Base-by-base conservation (phyloP, 2,329 filamentous ascomycete species). In the Whalleya microplaca region DNA sequence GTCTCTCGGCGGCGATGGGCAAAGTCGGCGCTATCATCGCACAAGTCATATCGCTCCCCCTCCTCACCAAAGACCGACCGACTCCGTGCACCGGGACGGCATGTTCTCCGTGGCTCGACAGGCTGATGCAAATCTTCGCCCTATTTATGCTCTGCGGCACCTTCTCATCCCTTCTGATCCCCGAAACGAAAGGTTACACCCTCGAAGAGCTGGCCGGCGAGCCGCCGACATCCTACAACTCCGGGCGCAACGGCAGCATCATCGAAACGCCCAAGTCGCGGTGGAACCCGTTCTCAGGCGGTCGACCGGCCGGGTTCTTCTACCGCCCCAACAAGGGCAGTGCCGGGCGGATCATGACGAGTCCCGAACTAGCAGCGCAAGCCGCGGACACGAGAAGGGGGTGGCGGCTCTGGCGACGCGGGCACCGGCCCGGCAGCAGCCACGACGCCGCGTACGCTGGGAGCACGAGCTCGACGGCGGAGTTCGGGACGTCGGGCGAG, bases 141-240 rank as follows among this genome's bases (percentile, higher is more conserved):
- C 78, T 91, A 9, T 92, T 94, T 78, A 93, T 92, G 90, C 78
- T 93, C 5, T 81, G 83, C 49, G 91, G 91, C 37, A 82, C 84
- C 45, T 73, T 91, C 45, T 84, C 85, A 2, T 86, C 87, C 1
- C 76, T 92, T 2, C 75, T 94, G n/a, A 86, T 93, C 20, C 89
- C 89, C 0, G 90, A 92, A 75, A 92, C 88, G 0, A 92, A 89
- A 76, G 82, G 88, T 1, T 80, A 85, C 71, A 91, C 89, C 0
- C 77, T 95, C 42, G 91, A 92, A 69, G 83, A 87, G 61, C 75
- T 92, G 16, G 82, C 86, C 1, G 87, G 87, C 9, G 88, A 91
- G 71, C 77, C 83, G 2, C 81, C 84, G 1, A 86, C 85, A 19
- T 87, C 77, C 27, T 82, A 82, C 64, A 80, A 83, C 51, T 72